A percentile compares a stretch with the other conserved stretches of the same genome.
Evolutionary conservation across 1,284 basidiomycete genomes (phyloP).

Genomic region (Puccinia novopanici): DNA sequence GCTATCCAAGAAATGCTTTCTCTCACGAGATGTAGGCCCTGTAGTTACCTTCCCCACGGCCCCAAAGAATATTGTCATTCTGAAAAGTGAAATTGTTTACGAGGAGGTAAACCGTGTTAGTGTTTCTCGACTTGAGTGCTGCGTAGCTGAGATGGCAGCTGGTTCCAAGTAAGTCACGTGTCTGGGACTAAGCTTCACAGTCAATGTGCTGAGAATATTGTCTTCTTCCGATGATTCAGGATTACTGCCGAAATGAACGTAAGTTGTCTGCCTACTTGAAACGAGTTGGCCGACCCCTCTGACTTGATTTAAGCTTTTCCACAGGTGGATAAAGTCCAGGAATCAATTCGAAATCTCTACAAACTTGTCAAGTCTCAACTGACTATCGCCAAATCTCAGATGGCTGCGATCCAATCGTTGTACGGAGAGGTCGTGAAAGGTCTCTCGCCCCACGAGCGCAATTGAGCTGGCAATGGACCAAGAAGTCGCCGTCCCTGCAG

Average conservation of each 20-base stretch:
- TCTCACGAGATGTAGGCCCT: slow-evolving; percentile 47
- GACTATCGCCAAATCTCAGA: slow-evolving; percentile 92
- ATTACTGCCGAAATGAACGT: too few relatives aligned
- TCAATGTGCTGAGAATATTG: too few relatives aligned
- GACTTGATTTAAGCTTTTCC: slow-evolving; percentile 65
- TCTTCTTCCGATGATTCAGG: too few relatives aligned
- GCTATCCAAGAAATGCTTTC: slow-evolving; percentile 6
- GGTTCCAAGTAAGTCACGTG: too few relatives aligned
- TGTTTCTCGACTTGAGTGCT: slow-evolving; percentile 94
- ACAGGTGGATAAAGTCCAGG: slow-evolving; percentile 84
- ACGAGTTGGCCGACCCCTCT: too few relatives aligned
- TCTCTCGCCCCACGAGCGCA: slow-evolving; percentile 49
- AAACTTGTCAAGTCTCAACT: slow-evolving; percentile 95
- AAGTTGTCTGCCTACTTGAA: too few relatives aligned
- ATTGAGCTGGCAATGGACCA: slow-evolving; percentile 68
- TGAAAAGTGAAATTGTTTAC: slow-evolving; percentile 91
- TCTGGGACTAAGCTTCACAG: too few relatives aligned
- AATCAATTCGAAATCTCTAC: slow-evolving; percentile 94
- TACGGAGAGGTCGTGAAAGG: slow-evolving; percentile 64
- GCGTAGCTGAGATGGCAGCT: slow-evolving; percentile 85
- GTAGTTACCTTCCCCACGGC: slow-evolving; percentile 96
- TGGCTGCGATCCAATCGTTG: slow-evolving; percentile 92
- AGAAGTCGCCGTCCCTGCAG: slow-evolving; percentile 83
- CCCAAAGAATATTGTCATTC: slow-evolving; percentile 87
- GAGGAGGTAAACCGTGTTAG: slow-evolving; percentile 90